Percentiles rank a stretch among this genome's conserved stretches.
Evolutionary conservation across 2,329 filamentous ascomycete genomes (phyloP).

Genomic region (Cercospora sp.): DNA sequence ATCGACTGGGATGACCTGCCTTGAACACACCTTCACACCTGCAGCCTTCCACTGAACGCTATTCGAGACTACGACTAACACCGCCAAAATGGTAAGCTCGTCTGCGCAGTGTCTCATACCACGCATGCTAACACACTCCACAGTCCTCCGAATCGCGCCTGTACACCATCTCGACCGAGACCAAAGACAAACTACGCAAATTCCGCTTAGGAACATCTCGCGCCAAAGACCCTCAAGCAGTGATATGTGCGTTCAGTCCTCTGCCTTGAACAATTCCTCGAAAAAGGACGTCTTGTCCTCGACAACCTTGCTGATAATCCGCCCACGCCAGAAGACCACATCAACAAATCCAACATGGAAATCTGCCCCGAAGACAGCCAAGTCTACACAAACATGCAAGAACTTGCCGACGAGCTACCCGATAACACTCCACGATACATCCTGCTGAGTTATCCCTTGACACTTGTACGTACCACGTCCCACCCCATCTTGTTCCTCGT

Average conservation of each 20-base stretch:
- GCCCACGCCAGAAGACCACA: slow-evolving; percentile 63
- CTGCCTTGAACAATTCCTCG: background rate
- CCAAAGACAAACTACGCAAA: slow-evolving; percentile 85
- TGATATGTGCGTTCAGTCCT: slow-evolving; percentile 73
- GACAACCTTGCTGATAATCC: background rate
- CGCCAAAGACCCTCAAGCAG: slow-evolving; percentile 80
- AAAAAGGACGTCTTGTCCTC: background rate
- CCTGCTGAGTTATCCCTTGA: slow-evolving; percentile 86
- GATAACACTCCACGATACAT: slow-evolving; percentile 90
- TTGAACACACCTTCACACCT: background rate
- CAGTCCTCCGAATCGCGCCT: slow-evolving; percentile 78
- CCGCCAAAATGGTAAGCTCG: background rate
- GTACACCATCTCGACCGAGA: slow-evolving; percentile 90
- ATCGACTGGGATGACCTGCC: background rate
- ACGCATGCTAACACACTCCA: background rate
- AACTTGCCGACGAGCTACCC: slow-evolving; percentile 83
- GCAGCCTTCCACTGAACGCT: background rate
- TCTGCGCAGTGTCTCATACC: background rate
- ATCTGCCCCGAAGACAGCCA: slow-evolving; percentile 78
- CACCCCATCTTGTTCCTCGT: background rate
- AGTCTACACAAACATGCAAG: slow-evolving; percentile 77
- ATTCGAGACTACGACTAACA: background rate
- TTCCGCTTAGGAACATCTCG: slow-evolving; percentile 90
- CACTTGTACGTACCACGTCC: slow-evolving; percentile 60
- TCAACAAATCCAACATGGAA: slow-evolving; percentile 87